Percentiles rank a stretch among this genome's conserved stretches.
These are phyloP conservation scores for Monosporascus sp. DNA, from an alignment of 2,329 filamentous ascomycete species.

Conservation along the genomic window DNA sequence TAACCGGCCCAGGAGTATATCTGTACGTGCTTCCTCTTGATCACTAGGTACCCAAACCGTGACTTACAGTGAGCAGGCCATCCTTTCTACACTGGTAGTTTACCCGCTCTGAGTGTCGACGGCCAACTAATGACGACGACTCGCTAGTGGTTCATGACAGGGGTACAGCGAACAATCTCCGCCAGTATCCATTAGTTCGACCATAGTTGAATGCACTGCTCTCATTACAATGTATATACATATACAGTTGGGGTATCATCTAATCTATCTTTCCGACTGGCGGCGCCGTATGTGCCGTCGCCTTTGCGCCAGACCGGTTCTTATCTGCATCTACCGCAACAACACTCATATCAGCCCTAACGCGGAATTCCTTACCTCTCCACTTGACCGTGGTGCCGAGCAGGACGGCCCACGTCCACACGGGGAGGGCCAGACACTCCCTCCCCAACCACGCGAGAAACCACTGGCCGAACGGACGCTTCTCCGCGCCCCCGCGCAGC, in stretches of 20 bases:
- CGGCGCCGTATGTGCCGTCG: not conserved
- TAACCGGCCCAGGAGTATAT: too few species aligned
- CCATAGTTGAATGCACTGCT: too few species aligned
- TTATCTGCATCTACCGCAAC: conserved; percentile 32
- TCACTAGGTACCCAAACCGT: too few species aligned
- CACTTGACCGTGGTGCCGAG: conserved; percentile 85
- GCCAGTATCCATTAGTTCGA: too few species aligned
- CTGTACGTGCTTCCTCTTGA: too few species aligned
- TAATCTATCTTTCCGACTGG: not conserved
- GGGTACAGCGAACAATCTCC: too few species aligned
- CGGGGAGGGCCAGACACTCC: conserved; percentile 76
- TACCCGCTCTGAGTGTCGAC: too few species aligned
- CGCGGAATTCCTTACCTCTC: conserved; percentile 78
- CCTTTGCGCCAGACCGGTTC: not conserved
- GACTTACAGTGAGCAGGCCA: too few species aligned
- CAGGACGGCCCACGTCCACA: conserved; percentile 87
- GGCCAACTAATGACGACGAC: too few species aligned
- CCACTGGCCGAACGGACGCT: conserved; percentile 65
- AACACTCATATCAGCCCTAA: conserved; percentile 81
- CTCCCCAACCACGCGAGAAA: conserved; percentile 77
- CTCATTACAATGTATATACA: too few species aligned
- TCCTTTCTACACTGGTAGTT: too few species aligned
- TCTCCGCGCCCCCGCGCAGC: conserved; percentile 32
- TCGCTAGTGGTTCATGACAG: too few species aligned
- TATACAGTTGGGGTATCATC: not conserved